phyloP scores from a whole-genome alignment of 164 flowering plant genomes.

The Tetracentron sinense region DNA sequence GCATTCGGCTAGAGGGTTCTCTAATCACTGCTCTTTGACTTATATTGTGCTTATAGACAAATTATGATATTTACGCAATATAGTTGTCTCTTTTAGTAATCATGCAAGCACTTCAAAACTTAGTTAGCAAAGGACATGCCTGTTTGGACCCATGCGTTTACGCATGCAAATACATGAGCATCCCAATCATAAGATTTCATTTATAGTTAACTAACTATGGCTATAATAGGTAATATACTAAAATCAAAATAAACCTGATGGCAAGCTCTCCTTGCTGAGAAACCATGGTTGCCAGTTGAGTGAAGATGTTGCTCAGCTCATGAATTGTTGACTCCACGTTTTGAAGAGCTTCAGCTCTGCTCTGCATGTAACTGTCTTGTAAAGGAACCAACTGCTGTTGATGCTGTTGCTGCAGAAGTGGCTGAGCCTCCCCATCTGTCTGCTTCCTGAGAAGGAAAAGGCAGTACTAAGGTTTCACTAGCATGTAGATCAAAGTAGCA shows the following conservation, averaged over 20 bases:
- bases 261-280: conserved; percentile 99
- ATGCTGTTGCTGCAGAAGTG: conserved; percentile 57
- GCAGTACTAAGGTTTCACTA: background rate
- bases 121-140: too few relatives aligned
- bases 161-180: background rate
- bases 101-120: too few relatives aligned
- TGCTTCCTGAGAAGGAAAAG: conserved; percentile 46
- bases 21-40: too few relatives aligned
- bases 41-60: too few relatives aligned
- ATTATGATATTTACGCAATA: too few relatives aligned
- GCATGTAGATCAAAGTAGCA: too few relatives aligned
- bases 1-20: too few relatives aligned
- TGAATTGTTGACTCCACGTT: conserved; percentile 97
- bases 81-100: too few relatives aligned
- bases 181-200: background rate
- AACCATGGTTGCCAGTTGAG: conserved; percentile 93
- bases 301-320: conserved; percentile 81
- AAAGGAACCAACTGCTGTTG: conserved; percentile 71
- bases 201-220: background rate
- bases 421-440: conserved; percentile 62
- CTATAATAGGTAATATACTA: too few relatives aligned
- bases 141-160: too few relatives aligned
- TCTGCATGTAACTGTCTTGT: conserved; percentile 96
- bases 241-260: conserved; percentile 50
- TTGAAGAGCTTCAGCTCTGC: conserved; percentile 97